These are phyloP conservation scores for Clavaria fumosa DNA, from an alignment of 768 basidiomycete species.

Conservation along the genomic window DNA sequence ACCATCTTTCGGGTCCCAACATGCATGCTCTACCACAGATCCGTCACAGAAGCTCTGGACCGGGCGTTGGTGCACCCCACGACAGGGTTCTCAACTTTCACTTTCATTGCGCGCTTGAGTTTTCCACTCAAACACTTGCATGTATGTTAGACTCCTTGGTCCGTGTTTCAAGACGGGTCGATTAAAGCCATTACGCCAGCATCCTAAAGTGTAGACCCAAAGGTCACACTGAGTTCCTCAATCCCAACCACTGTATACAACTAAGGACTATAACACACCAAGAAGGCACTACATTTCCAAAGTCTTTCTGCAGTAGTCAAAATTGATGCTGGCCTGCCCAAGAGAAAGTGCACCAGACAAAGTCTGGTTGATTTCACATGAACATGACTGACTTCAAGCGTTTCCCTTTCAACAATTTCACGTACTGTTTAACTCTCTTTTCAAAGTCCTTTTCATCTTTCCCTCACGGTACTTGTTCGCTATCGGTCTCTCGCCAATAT, in stretches of 20 bases:
- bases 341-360: constrained; percentile 38
- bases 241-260: constrained; percentile 40
- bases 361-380: constrained; percentile 37
- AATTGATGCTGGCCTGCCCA: constrained; percentile 55
- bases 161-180: constrained; percentile 76
- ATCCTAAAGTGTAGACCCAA: constrained; percentile 44
- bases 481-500: constrained; percentile 73
- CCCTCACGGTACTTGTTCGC: constrained; percentile 74
- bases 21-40: no score
- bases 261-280: constrained; percentile 51
- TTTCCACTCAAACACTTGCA: constrained; percentile 67
- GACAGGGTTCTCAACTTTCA: constrained; percentile 50
- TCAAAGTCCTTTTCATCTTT: constrained; percentile 74
- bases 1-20: no score
- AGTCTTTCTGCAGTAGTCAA: constrained; percentile 40
- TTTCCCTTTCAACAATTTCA: constrained; percentile 74
- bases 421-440: constrained; percentile 71
- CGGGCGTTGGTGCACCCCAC: constrained; percentile 24
- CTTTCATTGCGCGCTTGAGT: constrained; percentile 57
- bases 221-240: constrained; percentile 47
- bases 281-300: constrained; percentile 46
- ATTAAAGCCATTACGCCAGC: constrained; percentile 67
- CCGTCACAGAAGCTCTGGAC: constrained; percentile 7
- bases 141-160: constrained; percentile 78
- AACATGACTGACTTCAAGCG: constrained; percentile 57